Evolutionary conservation across 139 green algal species (phyloP).

Genomic region (Pleodorina starrii): DNA sequence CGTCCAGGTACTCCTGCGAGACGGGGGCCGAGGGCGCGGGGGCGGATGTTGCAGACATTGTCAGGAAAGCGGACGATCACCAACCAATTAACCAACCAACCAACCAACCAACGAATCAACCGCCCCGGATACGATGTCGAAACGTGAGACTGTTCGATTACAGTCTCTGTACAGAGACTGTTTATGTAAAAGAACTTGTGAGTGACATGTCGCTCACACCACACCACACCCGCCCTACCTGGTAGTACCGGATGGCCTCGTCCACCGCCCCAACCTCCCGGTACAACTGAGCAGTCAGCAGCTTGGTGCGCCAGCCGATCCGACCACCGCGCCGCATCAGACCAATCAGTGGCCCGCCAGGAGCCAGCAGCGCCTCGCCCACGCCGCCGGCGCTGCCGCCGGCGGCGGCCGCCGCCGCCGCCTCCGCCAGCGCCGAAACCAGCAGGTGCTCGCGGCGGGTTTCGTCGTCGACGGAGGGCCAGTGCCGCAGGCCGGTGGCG

Average conservation of each 20-base stretch:
- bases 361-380: slow-evolving; percentile 11
- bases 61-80: too few species aligned
- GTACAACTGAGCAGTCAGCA: slow-evolving; percentile 35
- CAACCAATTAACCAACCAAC: too few species aligned
- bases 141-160: too few species aligned
- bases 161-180: too few species aligned
- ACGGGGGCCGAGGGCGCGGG: too few species aligned
- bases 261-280: not conserved
- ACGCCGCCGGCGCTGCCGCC: not conserved
- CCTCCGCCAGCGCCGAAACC: slow-evolving; percentile 22
- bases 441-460: not conserved
- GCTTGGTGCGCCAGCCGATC: not conserved
- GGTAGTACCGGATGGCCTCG: slow-evolving; percentile 42
- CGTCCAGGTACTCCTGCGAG: slow-evolving; percentile 34
- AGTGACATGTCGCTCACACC: too few species aligned
- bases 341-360: not conserved
- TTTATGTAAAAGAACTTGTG: too few species aligned
- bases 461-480: not conserved
- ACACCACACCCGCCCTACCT: too few species aligned
- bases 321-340: not conserved
- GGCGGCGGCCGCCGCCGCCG: not conserved
- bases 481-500: slow-evolving; percentile 29
- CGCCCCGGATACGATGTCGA: too few species aligned
- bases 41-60: too few species aligned
- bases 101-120: too few species aligned